phyloP scores from a whole-genome alignment of 148 eudicot species.

The Rheum nobile region DNA sequence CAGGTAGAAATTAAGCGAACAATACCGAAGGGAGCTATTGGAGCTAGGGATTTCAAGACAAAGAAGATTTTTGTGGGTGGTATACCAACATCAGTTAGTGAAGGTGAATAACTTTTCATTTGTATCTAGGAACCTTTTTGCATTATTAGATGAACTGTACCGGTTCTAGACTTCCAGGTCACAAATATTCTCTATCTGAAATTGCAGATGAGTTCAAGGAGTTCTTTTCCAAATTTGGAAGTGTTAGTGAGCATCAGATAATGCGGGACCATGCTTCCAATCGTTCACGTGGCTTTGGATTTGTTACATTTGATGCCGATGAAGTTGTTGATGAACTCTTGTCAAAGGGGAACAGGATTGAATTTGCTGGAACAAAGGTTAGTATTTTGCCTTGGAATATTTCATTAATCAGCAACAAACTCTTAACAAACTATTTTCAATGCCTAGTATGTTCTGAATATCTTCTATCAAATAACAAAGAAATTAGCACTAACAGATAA shows the following conservation, averaged over 20 bases:
- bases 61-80: conserved; percentile 57
- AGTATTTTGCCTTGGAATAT: conserved; percentile 3
- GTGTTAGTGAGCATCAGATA: conserved; percentile 44
- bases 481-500: neutral
- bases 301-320: conserved; percentile 42
- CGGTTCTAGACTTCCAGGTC: neutral
- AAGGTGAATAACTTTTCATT: conserved; percentile 22
- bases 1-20: conserved; percentile 60
- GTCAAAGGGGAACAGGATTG: conserved; percentile 45
- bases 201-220: conserved; percentile 44
- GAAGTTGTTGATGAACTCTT: conserved; percentile 48
- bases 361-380: conserved; percentile 56
- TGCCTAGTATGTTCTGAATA: neutral
- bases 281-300: conserved; percentile 61
- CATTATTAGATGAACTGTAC: neutral
- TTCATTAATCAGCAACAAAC: neutral
- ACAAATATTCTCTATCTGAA: neutral
- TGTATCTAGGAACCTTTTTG: neutral
- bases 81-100: conserved; percentile 43
- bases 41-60: conserved; percentile 48
- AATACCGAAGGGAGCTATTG: conserved; percentile 43
- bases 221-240: conserved; percentile 45
- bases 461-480: neutral
- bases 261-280: conserved; percentile 48
- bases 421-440: neutral